Evolutionary conservation across 805 yeast species (phyloP), one percentile per base, ranked within the genome.

Genomic region (Brettanomyces sp.): DNA sequence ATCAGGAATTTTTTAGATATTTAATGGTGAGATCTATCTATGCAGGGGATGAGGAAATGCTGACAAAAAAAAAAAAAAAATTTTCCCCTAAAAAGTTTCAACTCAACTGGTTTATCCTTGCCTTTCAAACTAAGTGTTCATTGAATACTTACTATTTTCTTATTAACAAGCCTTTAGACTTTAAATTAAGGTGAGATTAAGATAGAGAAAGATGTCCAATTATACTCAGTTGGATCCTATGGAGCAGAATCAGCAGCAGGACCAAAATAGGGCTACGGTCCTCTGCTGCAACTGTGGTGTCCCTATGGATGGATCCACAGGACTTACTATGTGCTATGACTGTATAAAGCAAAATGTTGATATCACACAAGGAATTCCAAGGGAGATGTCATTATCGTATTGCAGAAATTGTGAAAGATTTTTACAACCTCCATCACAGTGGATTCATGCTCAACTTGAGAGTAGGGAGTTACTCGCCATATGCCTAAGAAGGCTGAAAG

Each of bases 251-350:
- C 49, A 52, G 37, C 56, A 53, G 25, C 56, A 55, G 12, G 50
- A 51, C 37, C 56, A 55, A 18, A 34, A 53, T 45, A 51, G 46
- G 39, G 95, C 97, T 33, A 93, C 98, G 1, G 93, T 93, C 49
- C 78, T 93, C 48, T 93, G 99, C 73, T 89, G 95, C 68, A 88
- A 87, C 82, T 93, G 99, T 82, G 98, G 98, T 68, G 87, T 85
- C 47, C 97, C 98, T 39, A 87, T 93, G 78, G 98, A 93, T 62
- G 98, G 98, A 39, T 87, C 97, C 23, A 69, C 79, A 24, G 96
- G 96, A 12, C 69, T 90, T 47, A 95, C 89, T 25, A 88, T 91
- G 95, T 93, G 99, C 70, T 82, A 86, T 72, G 98, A 93, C 67
- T 93, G 99, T 79, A 86, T 93, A 62, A 87, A 88, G 65, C 70